phyloP scores from a whole-genome alignment of 2,329 filamentous ascomycete species.

The Pestalotiopsis sp. region DNA sequence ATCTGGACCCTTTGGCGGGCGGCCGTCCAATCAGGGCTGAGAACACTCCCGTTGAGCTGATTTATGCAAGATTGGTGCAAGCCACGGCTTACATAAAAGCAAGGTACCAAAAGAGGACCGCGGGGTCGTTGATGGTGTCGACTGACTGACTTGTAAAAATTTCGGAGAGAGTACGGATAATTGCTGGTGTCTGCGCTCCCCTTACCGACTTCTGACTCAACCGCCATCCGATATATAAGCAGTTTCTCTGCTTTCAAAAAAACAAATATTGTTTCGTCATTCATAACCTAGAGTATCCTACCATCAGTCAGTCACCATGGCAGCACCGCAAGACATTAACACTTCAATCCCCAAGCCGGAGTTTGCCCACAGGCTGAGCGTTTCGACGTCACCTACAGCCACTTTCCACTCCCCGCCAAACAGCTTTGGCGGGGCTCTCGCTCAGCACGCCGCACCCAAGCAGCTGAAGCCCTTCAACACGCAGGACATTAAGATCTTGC shows the following conservation, averaged over 20 bases:
- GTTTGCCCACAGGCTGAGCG: conserved; percentile 62
- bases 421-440: conserved; percentile 57
- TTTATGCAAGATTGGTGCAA: neutral
- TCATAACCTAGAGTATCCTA: neutral
- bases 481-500: conserved; percentile 92
- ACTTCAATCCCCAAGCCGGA: conserved; percentile 33
- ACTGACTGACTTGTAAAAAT: conserved; percentile 4
- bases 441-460: conserved; percentile 58
- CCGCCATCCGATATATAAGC: neutral
- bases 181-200: neutral
- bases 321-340: conserved; percentile 53
- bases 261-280: neutral
- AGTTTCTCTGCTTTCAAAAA: neutral
- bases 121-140: neutral
- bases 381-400: conserved; percentile 76
- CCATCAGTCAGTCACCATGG: conserved; percentile 35
- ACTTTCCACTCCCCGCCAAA: conserved; percentile 75
- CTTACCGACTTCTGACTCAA: conserved; percentile 13
- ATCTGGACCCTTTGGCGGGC: neutral
- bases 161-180: neutral
- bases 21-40: neutral
- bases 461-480: conserved; percentile 94
- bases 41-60: neutral
- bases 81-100: neutral
- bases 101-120: neutral